phyloP scores from a whole-genome alignment of 371 early-diverging fungal genomes.

The Mortierella sp. region DNA sequence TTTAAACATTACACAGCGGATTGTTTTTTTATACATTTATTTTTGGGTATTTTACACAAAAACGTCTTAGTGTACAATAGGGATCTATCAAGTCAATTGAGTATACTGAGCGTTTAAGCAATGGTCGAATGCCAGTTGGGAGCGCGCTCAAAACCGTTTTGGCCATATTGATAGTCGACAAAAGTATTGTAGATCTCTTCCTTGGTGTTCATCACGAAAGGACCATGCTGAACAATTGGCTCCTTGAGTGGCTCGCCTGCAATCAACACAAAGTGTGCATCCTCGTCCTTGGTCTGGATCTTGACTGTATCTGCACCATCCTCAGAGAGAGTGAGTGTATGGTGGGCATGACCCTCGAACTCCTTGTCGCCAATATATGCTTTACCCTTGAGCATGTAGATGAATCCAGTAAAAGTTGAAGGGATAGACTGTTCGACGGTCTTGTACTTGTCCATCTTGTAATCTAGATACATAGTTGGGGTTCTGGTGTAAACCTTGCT shows the following conservation, averaged over 20 bases:
- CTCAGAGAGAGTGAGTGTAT: slow-evolving; percentile 64
- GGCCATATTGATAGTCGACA: slow-evolving; percentile 58
- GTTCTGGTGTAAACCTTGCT: slow-evolving; percentile 13
- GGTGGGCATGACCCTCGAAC: slow-evolving; percentile 59
- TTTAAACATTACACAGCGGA: too few species aligned
- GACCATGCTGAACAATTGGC: slow-evolving; percentile 68
- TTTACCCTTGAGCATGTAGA: slow-evolving; percentile 75
- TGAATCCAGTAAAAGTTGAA: slow-evolving; percentile 16
- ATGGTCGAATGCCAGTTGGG: slow-evolving; percentile 56
- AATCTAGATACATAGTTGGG: slow-evolving; percentile 6
- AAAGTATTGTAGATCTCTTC: slow-evolving; percentile 67
- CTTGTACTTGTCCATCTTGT: slow-evolving; percentile 12
- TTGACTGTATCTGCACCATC: slow-evolving; percentile 60
- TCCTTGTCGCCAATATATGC: slow-evolving; percentile 64
- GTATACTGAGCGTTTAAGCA: slow-evolving; percentile 6
- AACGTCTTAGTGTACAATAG: too few species aligned
- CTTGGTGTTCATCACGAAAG: slow-evolving; percentile 73
- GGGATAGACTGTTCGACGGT: slow-evolving; percentile 3
- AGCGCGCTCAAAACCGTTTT: slow-evolving; percentile 62
- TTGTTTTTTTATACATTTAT: too few species aligned
- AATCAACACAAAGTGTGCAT: slow-evolving; percentile 71
- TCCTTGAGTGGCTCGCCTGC: slow-evolving; percentile 68
- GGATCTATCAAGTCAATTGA: too few species aligned
- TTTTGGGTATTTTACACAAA: too few species aligned
- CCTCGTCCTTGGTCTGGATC: slow-evolving; percentile 63